Conservation (phyloP, 2,329 filamentous ascomycete genomes). For the Fusarium sp. region DNA sequence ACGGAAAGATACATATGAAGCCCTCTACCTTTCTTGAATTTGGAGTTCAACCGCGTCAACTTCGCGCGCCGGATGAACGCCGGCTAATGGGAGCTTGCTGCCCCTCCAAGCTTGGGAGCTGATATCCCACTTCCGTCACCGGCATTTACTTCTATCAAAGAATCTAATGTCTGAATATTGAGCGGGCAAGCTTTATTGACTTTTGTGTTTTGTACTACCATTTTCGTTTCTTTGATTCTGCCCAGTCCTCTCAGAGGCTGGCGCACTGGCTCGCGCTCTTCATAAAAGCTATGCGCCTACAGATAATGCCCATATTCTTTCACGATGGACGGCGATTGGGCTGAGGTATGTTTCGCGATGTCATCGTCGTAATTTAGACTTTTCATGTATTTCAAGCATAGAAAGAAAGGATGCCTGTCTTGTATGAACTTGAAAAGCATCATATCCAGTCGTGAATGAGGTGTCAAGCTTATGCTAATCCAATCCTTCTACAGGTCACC, state of each 20-base stretch:
- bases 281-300: conserved; percentile 46
- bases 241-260: conserved; percentile 20
- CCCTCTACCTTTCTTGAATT: background rate
- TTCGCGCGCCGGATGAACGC: conserved; percentile 35
- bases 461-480: conserved; percentile 10
- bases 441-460: background rate
- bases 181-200: background rate
- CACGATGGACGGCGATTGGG: conserved; percentile 75
- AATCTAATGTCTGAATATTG: background rate
- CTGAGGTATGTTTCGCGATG: conserved; percentile 63
- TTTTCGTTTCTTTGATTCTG: background rate
- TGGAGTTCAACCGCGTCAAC: conserved; percentile 3
- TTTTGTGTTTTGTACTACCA: background rate
- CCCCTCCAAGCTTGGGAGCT: conserved; percentile 42
- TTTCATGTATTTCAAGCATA: background rate
- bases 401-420: background rate
- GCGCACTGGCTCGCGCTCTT: conserved; percentile 16
- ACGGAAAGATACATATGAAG: background rate
- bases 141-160: conserved; percentile 17
- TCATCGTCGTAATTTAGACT: background rate
- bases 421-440: background rate
- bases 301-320: conserved; percentile 50
- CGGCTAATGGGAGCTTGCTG: conserved; percentile 37
- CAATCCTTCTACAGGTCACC: conserved; percentile 67
- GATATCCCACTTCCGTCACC: conserved; percentile 25